Evolutionary conservation across 306 rosid genomes (phyloP), one percentile per base, ranked within the genome.

Genomic region (Fragaria iinumae): DNA sequence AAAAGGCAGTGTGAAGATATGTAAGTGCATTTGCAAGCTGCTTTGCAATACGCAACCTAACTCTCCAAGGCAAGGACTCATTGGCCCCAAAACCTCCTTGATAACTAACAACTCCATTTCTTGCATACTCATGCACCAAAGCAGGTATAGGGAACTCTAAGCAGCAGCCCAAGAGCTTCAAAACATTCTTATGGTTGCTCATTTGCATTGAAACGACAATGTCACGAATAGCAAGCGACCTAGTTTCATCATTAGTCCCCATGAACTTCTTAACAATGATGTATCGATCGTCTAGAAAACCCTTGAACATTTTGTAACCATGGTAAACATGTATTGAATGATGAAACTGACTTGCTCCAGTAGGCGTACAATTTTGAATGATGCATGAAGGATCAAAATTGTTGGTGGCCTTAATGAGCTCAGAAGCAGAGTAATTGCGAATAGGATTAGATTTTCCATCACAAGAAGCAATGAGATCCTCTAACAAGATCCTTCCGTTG

Each of bases 1-100:
- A 16, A 57, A 57, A 57, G 36, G 65, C 65, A 14, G 65, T 57
- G 25, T 57, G 65, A 57, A 57, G 65, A 57, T 57, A 57, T 57
- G 65, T 4, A 57, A 57, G 36, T 57, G 36, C 34, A 57, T 57
- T 57, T 57, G 65, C 36, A 57, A 21, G 65, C 36, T 57, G 65
- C 65, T 57, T 57, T 23, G 65, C 65, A 57, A 57, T 11, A 23
- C 65, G 36, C 65, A 57, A 57, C 65, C 65, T 10, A 57, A 4
- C 12, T 57, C 4, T 57, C 65, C 36, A 57, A 0, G 65, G 65
- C 5, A 57, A 57, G 36, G 65, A 57, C 12, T 10, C 36, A 57
- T 57, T 57, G 65, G 65, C 65, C 65, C 36, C 36, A 1, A 57
- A 57, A 57, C 65, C 65, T 23, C 34, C 65, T 57, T 25, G 32